A percentile compares a stretch with the other conserved stretches of the same genome.
Conservation (phyloP, 2,329 filamentous ascomycete species). For the Colletotrichum melonis region DNA sequence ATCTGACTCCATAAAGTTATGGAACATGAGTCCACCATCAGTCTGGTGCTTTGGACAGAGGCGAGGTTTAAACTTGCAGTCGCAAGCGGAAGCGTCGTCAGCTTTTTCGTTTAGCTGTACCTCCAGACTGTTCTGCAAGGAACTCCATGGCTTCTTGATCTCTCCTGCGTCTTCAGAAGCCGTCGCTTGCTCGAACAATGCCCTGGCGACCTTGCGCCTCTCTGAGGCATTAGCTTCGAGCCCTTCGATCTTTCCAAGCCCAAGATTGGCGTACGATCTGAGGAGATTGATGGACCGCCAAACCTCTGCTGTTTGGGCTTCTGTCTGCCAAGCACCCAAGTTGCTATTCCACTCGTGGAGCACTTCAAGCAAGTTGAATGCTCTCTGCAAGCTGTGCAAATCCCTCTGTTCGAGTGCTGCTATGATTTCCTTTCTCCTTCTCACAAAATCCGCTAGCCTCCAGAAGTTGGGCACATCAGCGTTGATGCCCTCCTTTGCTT, state of each 20-base stretch:
- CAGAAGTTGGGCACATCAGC: slow-evolving; percentile 1
- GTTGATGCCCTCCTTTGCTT: not conserved
- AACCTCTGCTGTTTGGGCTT: slow-evolving; percentile 3
- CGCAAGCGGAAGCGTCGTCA: not conserved
- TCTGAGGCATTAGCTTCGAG: not conserved
- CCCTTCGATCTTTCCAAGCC: not conserved
- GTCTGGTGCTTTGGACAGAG: not conserved
- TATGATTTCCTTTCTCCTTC: slow-evolving; percentile 14
- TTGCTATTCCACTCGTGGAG: not conserved
- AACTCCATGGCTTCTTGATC: not conserved
- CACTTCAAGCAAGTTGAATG: not conserved
- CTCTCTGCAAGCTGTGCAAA: not conserved
- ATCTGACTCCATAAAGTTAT: slow-evolving; percentile 23
- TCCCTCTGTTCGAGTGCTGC: slow-evolving; percentile 5
- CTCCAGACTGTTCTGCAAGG: not conserved
- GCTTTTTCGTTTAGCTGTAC: not conserved
- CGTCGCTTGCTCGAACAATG: not conserved
- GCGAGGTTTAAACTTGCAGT: slow-evolving; percentile 15
- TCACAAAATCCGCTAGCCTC: slow-evolving; percentile 24
- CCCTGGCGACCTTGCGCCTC: not conserved
- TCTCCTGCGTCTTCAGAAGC: not conserved
- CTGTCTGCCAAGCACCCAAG: not conserved
- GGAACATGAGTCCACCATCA: not conserved
- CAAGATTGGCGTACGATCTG: slow-evolving; percentile 8
- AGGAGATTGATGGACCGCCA: slow-evolving; percentile 21